Conservation (phyloP, 106 monocot species). For the Allium sativum region DNA sequence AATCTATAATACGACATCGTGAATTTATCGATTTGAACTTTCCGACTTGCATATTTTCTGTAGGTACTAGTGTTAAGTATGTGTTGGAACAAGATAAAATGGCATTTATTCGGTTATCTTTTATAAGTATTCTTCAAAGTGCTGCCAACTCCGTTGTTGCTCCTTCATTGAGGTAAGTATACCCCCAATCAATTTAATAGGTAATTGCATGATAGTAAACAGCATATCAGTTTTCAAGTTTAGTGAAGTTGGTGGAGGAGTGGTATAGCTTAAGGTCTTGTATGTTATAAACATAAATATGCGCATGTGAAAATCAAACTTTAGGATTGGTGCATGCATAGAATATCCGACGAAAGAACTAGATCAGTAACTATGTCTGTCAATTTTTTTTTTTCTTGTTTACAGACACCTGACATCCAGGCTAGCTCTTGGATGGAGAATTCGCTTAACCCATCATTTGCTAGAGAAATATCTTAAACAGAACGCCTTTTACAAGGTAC, state of each 20-base stretch:
- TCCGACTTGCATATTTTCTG: constrained; percentile 7
- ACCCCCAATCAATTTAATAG: too few relatives aligned
- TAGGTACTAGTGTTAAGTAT: constrained; percentile 97
- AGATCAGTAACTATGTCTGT: too few relatives aligned
- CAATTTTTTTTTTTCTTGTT: constrained; percentile 5
- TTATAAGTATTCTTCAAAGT: constrained; percentile 94
- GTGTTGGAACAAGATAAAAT: constrained; percentile 92
- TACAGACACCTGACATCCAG: constrained; percentile 65
- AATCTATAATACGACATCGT: too few relatives aligned
- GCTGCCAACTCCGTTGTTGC: constrained; percentile 88
- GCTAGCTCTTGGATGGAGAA: constrained; percentile 94
- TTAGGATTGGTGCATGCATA: not conserved
- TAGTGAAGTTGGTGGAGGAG: not conserved
- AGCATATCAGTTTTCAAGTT: not conserved
- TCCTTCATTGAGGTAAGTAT: constrained; percentile 70
- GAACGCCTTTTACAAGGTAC: constrained; percentile 98
- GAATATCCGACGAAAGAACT: not conserved
- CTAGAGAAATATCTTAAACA: constrained; percentile 63
- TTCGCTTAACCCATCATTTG: constrained; percentile 84
- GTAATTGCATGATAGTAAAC: not conserved
- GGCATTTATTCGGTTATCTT: constrained; percentile 75
- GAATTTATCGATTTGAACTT: not conserved
- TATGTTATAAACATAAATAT: not conserved
- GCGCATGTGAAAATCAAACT: too few relatives aligned
- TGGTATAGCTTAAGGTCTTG: not conserved